These are phyloP conservation scores for Puccinia novopanici DNA, from an alignment of 1,284 basidiomycete species.

Conservation along the genomic window DNA sequence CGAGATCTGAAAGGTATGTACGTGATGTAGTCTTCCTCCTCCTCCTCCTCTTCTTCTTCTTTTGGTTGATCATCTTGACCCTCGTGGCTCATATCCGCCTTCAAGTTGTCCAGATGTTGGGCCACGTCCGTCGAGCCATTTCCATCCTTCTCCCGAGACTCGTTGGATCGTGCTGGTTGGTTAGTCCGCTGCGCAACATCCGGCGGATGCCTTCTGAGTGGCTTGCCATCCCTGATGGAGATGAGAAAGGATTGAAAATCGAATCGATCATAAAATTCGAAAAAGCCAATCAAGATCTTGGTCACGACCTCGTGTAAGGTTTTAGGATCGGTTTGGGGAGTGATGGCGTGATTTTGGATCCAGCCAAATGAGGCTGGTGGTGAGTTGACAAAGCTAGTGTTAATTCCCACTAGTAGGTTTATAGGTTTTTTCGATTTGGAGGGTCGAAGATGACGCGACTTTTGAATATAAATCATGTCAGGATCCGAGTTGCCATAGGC, in stretches of 20 bases:
- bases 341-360: not conserved
- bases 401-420: not conserved
- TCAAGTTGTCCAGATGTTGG: not conserved
- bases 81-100: not conserved
- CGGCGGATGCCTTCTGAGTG: not conserved
- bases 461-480: not conserved
- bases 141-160: not conserved
- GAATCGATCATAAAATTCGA: constrained; percentile 11
- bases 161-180: not conserved
- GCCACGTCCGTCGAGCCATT: not conserved
- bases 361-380: not conserved
- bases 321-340: no score
- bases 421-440: not conserved
- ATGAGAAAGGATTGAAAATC: constrained; percentile 1
- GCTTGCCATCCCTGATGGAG: constrained; percentile 24
- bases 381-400: constrained; percentile 13
- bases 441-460: not conserved
- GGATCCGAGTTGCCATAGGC: not conserved
- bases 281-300: constrained; percentile 20
- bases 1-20: constrained; percentile 8
- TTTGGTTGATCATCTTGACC: not conserved
- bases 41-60: not conserved
- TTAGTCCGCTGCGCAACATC: not conserved
- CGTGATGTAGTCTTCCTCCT: constrained; percentile 26
- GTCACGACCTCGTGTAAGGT: not conserved